These are phyloP conservation scores for Dunaliella salina DNA, from an alignment of 163 green algal species.

Conservation along the genomic window DNA sequence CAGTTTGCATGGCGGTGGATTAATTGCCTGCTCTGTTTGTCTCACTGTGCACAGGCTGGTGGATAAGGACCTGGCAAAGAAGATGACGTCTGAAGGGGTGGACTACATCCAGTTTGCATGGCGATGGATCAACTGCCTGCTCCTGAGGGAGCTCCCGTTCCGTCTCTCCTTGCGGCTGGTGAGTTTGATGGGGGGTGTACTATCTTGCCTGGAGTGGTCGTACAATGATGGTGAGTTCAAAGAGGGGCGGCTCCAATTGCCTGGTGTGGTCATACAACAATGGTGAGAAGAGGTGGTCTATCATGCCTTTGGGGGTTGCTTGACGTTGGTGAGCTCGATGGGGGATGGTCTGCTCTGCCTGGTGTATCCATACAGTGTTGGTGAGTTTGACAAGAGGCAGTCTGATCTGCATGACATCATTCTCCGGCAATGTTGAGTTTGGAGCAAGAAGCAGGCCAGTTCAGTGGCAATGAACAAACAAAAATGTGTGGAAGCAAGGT, in stretches of 20 bases:
- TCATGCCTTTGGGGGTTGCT: no score
- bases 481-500: no score
- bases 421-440: not conserved
- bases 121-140: conserved; percentile 95
- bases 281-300: no score
- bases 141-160: conserved; percentile 83
- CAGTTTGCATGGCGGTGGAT: conserved; percentile 97
- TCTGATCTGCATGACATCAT: no score
- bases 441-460: not conserved
- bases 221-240: not conserved
- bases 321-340: no score
- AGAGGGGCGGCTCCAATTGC: no score
- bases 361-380: no score
- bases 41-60: not conserved
- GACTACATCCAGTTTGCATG: conserved; percentile 98
- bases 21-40: conserved; percentile 84
- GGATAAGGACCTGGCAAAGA: conserved; percentile 42
- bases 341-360: no score
- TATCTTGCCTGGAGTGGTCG: not conserved
- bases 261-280: no score
- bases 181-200: not conserved
- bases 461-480: no score
- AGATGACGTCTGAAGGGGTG: conserved; percentile 80
- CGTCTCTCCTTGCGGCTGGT: conserved; percentile 39
- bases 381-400: no score